Base-by-base conservation (phyloP, 2,329 filamentous ascomycete species). In the Trichocomaceae sp. region DNA sequence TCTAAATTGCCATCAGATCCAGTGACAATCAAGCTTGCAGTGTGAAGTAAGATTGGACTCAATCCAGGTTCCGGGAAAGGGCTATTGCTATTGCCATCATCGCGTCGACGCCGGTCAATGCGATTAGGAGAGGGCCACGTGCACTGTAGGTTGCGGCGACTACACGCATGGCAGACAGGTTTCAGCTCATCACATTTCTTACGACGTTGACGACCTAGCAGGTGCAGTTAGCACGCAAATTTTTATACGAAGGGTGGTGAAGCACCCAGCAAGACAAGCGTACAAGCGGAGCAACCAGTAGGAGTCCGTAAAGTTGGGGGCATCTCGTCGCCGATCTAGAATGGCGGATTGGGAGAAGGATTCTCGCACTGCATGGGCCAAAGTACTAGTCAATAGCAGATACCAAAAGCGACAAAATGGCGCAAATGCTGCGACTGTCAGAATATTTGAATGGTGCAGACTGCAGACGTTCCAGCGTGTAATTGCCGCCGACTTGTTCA, bases 71-170 rank as follows among this genome's bases (percentile, higher is more conserved):
- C 39, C 12, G 39, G 39, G 17, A 42, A 42, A 20, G 39, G 19
- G 19, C 39, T 20, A 19, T 22, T 42, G 19, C 39, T 20, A 19
- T 22, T 42, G 39, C 39, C 4, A 20, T 13, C 17, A 20, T 22
- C 39, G 17, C 10, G 17, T 19, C 39, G 39, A 42, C 39, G 39
- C 8, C 39, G 39, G 39, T 20, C 39, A n/a, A 42, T 22, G 39
- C 39, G 39, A 22, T 42, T 42, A 12, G 39, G 19, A 42, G 23
- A 47, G 2, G 45, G 69, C 68, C 4, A 75, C 79, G 23, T 19
- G 23, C 45, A 47, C 26, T 47, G 22, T 20, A 47, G 15, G 15
- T 31, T 29, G 22, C 26, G 12, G 1, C 13, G 45, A n/a, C n/a
- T 26, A 47, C 45, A 47, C 17, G 45, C 22, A n/a, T 15, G 26